Evolutionary conservation across 257 asterid species (phyloP).

Genomic region (Ilex asprella): DNA sequence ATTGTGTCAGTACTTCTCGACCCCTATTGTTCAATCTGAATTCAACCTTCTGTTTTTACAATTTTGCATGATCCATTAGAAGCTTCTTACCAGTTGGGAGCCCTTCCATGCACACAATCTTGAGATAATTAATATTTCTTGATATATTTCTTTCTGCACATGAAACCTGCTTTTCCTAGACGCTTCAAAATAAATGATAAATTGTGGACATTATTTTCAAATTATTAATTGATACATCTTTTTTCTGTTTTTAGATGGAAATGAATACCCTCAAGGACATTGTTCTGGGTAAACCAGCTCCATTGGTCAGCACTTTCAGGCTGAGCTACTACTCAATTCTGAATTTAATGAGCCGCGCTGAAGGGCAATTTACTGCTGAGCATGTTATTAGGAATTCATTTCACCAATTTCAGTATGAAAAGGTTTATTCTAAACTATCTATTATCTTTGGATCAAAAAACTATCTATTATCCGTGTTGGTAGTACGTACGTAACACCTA

Average conservation of each 20-base stretch:
- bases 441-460: conserved; percentile 2
- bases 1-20: no score
- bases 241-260: conserved; percentile 62
- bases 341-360: conserved; percentile 96
- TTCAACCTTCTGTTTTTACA: no score
- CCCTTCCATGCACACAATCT: no score
- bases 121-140: no score
- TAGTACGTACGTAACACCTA: conserved; percentile 15
- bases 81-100: no score
- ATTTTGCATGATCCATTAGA: no score
- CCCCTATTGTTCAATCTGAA: no score
- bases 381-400: conserved; percentile 89
- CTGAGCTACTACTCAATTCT: conserved; percentile 90
- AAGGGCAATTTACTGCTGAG: conserved; percentile 98
- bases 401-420: conserved; percentile 95
- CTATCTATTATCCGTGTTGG: conserved; percentile 10
- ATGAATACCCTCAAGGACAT: conserved; percentile 91
- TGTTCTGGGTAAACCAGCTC: conserved; percentile 98
- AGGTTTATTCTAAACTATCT: conserved; percentile 42
- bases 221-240: not conserved
- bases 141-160: no score
- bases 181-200: no score
- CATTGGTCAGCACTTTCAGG: conserved; percentile 93
- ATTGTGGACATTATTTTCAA: no score
- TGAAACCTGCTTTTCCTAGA: no score